Evolutionary conservation across 164 flowering plant genomes (phyloP).

Genomic region (Tetrastigma voinierianum): DNA sequence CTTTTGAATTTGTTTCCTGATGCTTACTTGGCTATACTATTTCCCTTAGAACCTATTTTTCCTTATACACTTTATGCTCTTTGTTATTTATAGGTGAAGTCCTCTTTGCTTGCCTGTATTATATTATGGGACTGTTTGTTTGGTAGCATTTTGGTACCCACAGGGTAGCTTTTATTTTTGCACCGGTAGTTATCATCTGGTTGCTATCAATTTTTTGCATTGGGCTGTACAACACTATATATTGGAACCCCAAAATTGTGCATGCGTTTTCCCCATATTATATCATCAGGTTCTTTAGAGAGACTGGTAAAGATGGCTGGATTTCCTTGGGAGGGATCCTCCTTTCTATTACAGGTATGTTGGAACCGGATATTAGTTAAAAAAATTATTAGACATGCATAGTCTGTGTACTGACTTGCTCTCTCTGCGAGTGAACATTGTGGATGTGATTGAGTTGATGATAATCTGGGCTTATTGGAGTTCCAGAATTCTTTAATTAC

Average conservation of each 20-base stretch:
- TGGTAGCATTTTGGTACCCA: conserved; percentile 90
- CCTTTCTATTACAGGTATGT: conserved; percentile 76
- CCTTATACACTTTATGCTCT: neutral
- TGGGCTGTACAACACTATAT: conserved; percentile 75
- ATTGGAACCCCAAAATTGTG: conserved; percentile 72
- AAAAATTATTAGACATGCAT: neutral
- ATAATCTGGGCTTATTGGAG: neutral
- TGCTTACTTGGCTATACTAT: neutral
- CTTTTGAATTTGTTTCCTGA: neutral
- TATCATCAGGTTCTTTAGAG: conserved; percentile 64
- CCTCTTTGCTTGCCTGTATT: conserved; percentile 58
- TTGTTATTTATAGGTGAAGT: conserved; percentile 42
- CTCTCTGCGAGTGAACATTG: neutral
- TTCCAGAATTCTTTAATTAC: neutral
- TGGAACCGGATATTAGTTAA: neutral
- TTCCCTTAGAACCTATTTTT: neutral
- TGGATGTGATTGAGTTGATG: neutral
- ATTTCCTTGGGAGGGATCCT: conserved; percentile 88
- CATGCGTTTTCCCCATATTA: conserved; percentile 75
- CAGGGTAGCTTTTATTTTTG: conserved; percentile 76
- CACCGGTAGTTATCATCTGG: conserved; percentile 83
- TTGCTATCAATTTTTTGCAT: conserved; percentile 57
- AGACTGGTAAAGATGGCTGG: conserved; percentile 87
- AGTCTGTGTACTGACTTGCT: neutral
- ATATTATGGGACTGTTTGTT: conserved; percentile 86